Percentiles rank a stretch among this genome's conserved stretches.
phyloP scores from a whole-genome alignment of 1,139 yeast species.

The Wickerhamomyces sp. region DNA sequence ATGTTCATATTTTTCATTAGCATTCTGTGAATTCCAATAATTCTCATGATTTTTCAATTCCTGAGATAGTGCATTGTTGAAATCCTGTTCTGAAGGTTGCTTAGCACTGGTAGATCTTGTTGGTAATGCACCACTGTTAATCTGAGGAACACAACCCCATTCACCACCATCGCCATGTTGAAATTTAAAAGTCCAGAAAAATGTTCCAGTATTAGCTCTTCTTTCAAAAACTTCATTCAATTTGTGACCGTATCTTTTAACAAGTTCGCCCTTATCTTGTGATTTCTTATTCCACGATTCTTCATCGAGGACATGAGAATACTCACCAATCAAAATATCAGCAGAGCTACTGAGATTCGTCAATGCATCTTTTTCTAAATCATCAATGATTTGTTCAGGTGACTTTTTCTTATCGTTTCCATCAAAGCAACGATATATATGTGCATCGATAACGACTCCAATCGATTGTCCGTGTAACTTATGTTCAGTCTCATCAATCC shows the following conservation, averaged over 20 bases:
- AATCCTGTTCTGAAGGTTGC: slow-evolving; percentile 37
- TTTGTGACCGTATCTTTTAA: slow-evolving; percentile 40
- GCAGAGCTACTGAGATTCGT: slow-evolving; percentile 49
- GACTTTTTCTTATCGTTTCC: slow-evolving; percentile 64
- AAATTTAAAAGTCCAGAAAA: slow-evolving; percentile 90
- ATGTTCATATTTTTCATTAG: slow-evolving; percentile 66
- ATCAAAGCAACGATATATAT: slow-evolving; percentile 81
- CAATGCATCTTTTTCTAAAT: slow-evolving; percentile 49
- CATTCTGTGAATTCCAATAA: slow-evolving; percentile 66
- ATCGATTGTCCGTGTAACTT: slow-evolving; percentile 31
- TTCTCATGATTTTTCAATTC: slow-evolving; percentile 45
- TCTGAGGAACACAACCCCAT: slow-evolving; percentile 89
- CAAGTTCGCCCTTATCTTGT: slow-evolving; percentile 43
- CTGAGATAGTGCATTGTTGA: slow-evolving; percentile 36
- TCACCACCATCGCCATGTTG: slow-evolving; percentile 91
- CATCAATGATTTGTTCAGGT: slow-evolving; percentile 60
- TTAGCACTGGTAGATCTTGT: slow-evolving; percentile 21
- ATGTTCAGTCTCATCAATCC: slow-evolving; percentile 47
- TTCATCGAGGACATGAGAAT: slow-evolving; percentile 81
- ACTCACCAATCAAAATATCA: slow-evolving; percentile 85
- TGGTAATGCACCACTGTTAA: slow-evolving; percentile 58
- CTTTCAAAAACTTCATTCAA: slow-evolving; percentile 42
- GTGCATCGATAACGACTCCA: slow-evolving; percentile 78
- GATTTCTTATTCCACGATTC: slow-evolving; percentile 58
- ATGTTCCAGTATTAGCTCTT: slow-evolving; percentile 64